Base-by-base conservation (phyloP, 441 rosid species). In the Theobroma grandiflorum region DNA sequence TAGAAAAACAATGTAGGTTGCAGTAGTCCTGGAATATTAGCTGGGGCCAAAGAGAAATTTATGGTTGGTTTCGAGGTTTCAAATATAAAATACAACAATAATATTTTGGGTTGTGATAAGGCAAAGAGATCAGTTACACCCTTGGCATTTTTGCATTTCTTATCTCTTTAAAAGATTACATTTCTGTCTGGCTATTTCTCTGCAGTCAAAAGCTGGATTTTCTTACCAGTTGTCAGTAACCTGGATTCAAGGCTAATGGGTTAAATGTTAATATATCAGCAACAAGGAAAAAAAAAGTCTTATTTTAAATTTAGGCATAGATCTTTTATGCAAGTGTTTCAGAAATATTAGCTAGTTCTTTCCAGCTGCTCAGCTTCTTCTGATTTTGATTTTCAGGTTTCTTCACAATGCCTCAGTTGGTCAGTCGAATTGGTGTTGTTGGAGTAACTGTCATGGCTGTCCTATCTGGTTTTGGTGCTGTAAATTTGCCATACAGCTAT, bases 361-460 rank as follows among this genome's bases (percentile, higher is more conserved):
- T 65, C 45, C 50, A 37, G 50, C 40, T 18, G 37, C 69, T 43
- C 18, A 45, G 33, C 75, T 72, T 26, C 65, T 52, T 40, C 49
- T 40, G 63, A 31, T 47, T 81, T 84, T 81, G 10, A 64, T 75
- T 83, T 83, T 61, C 85, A 95, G 99, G 99, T 72, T 97, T 97
- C 86, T 95, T 97, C 76, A 93, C 98, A 57, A 94, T 90, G 89
- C 94, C 99, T 86, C 99, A 97, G 84, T 89, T 97, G 82, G 94
- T 97, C 78, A 97, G 99, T 89, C 89, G 98, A 90, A 97, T 97
- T 75, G 99, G 99, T 71, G 99, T 97, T 80, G 89, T 95, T 88
- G 99, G 99, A 63, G 99, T 95, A 70, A 95, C 98, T 72, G 98
- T 97, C 76, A 94, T 95, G 99, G 99, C 99, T 58, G 93, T 97